Conservation (phyloP, 2,329 filamentous ascomycete genomes). For the Trichoderma atroviride region DNA sequence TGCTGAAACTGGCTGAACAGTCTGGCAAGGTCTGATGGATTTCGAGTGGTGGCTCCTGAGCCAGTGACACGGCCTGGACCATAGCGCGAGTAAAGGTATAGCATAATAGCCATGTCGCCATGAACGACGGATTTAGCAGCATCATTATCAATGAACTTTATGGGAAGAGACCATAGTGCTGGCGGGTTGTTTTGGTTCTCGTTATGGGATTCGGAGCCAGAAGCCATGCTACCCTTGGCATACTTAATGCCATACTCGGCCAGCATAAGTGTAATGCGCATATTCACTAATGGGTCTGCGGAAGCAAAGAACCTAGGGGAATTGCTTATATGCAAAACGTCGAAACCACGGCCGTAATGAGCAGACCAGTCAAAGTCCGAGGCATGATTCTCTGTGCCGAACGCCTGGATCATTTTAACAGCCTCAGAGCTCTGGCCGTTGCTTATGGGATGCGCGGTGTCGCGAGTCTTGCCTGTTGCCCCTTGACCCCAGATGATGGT, state of each 20-base stretch:
- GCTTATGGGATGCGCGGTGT: slow-evolving; percentile 63
- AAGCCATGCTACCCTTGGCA: slow-evolving; percentile 48
- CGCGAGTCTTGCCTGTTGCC: slow-evolving; percentile 67
- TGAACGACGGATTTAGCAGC: slow-evolving; percentile 48
- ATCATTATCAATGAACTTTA: slow-evolving; percentile 62
- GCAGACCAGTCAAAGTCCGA: slow-evolving; percentile 73
- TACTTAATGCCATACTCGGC: slow-evolving; percentile 51
- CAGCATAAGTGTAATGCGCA: slow-evolving; percentile 54
- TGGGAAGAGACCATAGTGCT: slow-evolving; percentile 30
- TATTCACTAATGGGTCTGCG: slow-evolving; percentile 51
- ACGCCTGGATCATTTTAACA: slow-evolving; percentile 72
- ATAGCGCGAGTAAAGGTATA: slow-evolving; percentile 62
- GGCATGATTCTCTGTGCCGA: slow-evolving; percentile 81
- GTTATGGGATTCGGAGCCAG: slow-evolving; percentile 3
- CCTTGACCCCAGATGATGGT: slow-evolving; percentile 89
- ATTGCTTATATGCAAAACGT: slow-evolving; percentile 71
- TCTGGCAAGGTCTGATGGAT: slow-evolving; percentile 40
- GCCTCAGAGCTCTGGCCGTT: slow-evolving; percentile 70
- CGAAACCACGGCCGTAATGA: slow-evolving; percentile 78
- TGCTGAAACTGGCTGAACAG: slow-evolving; percentile 48
- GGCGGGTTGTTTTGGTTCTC: background rate
- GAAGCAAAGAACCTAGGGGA: slow-evolving; percentile 56
- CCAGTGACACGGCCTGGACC: slow-evolving; percentile 36
- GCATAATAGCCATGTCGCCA: slow-evolving; percentile 57
- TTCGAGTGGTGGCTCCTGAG: slow-evolving; percentile 31